Conservation (phyloP, 2,329 filamentous ascomycete genomes). For the Aspergillus jensenii region DNA sequence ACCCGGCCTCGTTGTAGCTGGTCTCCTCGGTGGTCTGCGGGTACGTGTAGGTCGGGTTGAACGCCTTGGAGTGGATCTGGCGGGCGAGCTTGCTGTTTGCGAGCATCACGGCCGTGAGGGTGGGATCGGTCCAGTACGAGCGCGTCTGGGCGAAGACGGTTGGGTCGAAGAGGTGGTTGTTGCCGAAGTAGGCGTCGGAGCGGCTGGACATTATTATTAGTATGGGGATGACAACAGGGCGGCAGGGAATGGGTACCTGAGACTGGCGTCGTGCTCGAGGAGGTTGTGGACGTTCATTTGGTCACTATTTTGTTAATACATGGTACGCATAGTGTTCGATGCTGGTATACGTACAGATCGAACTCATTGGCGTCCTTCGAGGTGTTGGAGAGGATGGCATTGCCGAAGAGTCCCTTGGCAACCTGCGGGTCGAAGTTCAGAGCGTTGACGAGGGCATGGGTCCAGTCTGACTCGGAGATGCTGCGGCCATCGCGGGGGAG, state of each 20-base stretch:
- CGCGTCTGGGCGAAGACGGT: conserved; percentile 43
- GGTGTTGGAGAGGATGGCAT: neutral
- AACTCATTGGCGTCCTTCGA: neutral
- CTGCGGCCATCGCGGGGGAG: conserved; percentile 41
- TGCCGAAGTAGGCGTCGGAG: conserved; percentile 44
- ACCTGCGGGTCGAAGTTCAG: conserved; percentile 8
- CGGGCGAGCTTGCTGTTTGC: conserved; percentile 50
- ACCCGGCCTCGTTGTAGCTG: neutral
- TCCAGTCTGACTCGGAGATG: conserved; percentile 33
- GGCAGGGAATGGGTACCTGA: conserved; percentile 8
- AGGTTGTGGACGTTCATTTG: conserved; percentile 23
- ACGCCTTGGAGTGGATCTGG: conserved; percentile 45
- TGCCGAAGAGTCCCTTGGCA: conserved; percentile 1
- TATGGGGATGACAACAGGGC: conserved; percentile 5
- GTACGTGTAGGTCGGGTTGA: conserved; percentile 49
- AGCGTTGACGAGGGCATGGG: conserved; percentile 21
- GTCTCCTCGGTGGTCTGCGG: conserved; percentile 1
- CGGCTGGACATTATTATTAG: conserved; percentile 17
- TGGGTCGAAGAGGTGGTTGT: conserved; percentile 54
- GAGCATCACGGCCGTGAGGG: conserved; percentile 43
- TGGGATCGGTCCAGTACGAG: conserved; percentile 49
- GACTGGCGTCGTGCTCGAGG: conserved; percentile 25
- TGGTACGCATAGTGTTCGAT: neutral
- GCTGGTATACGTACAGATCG: neutral
- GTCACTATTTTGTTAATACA: conserved; percentile 20